These are phyloP conservation scores for Dendrobium chrysotoxum DNA, from an alignment of 106 monocot species.

Conservation along the genomic window DNA sequence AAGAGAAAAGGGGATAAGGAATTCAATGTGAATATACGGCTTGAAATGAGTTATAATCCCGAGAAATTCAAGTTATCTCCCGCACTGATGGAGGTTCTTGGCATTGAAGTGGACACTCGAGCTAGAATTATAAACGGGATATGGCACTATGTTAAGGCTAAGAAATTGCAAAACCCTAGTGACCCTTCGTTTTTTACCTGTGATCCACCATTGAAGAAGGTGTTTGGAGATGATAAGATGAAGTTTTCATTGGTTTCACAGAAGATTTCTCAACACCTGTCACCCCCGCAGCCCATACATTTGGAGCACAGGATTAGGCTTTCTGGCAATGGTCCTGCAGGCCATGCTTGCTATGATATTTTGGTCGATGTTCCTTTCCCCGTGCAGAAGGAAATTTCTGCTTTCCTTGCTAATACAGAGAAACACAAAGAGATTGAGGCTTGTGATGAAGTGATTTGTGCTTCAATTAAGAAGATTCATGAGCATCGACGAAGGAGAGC, in stretches of 20 bases:
- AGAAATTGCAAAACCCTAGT: conserved; percentile 85
- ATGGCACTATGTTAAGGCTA: conserved; percentile 95
- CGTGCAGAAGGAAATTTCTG: conserved; percentile 81
- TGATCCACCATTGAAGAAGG: conserved; percentile 71
- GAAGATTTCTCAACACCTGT: conserved; percentile 91
- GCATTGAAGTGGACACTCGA: conserved; percentile 84
- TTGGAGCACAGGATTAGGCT: conserved; percentile 74
- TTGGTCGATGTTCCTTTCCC: conserved; percentile 89
- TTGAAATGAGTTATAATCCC: conserved; percentile 88
- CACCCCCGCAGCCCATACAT: conserved; percentile 65
- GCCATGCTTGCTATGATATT: conserved; percentile 87
- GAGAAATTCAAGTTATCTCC: conserved; percentile 87
- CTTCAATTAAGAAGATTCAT: conserved; percentile 97
- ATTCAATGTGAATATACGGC: conserved; percentile 52
- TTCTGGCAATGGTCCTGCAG: conserved; percentile 52
- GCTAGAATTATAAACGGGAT: conserved; percentile 78
- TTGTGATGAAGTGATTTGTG: conserved; percentile 86
- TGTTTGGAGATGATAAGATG: conserved; percentile 89
- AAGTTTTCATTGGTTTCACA: conserved; percentile 88
- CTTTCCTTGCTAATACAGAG: conserved; percentile 77
- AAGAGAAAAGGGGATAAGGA: conserved; percentile 93
- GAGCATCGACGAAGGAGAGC: conserved; percentile 90
- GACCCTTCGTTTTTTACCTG: conserved; percentile 84
- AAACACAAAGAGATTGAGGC: conserved; percentile 93
- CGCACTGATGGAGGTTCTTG: conserved; percentile 66